Conservation (phyloP, 2,329 filamentous ascomycete species). For the Apiospora saccharicola region DNA sequence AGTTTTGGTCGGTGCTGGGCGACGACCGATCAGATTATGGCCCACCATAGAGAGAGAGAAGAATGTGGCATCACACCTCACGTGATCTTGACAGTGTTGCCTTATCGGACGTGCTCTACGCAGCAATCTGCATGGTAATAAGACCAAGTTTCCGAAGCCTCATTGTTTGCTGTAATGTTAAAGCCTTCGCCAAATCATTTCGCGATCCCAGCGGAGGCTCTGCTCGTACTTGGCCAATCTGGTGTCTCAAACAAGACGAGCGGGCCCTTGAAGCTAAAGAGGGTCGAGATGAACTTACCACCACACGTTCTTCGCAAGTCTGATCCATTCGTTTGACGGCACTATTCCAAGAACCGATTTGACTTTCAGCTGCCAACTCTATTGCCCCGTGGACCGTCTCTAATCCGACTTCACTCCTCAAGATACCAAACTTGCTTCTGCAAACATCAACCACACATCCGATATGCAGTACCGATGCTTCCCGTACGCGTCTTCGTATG, state of each 20-base stretch:
- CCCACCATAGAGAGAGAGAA: not conserved
- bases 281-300: not conserved
- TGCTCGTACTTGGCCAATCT: not conserved
- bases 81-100: not conserved
- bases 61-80: not conserved
- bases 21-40: not conserved
- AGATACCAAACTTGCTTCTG: not conserved
- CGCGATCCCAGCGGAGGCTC: not conserved
- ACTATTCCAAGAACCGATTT: not conserved
- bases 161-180: not conserved
- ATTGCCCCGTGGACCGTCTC: not conserved
- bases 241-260: not conserved
- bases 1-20: not conserved
- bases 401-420: not conserved
- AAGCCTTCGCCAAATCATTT: not conserved
- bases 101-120: no score
- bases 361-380: not conserved
- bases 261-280: not conserved
- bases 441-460: not conserved
- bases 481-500: not conserved
- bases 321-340: not conserved
- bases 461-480: not conserved
- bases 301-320: not conserved
- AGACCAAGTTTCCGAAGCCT: no score
- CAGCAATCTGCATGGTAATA: no score